Base-by-base conservation (phyloP, 2,329 filamentous ascomycete genomes). In the Cordyceps fumosorosea region DNA sequence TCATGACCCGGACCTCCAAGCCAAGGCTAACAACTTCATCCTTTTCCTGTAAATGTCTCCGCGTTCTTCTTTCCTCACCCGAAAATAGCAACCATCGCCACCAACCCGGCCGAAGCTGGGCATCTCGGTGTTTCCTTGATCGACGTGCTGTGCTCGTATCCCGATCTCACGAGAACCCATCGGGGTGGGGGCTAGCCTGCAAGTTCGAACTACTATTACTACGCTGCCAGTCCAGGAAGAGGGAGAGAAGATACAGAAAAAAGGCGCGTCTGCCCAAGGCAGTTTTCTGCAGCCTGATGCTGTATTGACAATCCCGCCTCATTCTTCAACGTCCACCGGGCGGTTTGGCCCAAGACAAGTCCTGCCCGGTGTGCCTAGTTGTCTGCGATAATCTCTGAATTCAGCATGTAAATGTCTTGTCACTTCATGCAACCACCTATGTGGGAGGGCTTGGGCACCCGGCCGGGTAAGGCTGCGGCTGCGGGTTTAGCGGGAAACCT, bases 91-190 rank as follows among this genome's bases (percentile, higher is more conserved):
- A 29, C 32, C 16, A 24, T 29, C 10, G 10, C 34, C 32, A 47
- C 22, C 56, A 51, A 26, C 11, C 2, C 8, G 20, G n/a, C 20
- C 32, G 22, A 50, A 26, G 45, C 45, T 42, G 20, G n/a, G 45
- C 32, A 32, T 48, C 29, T 48, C 20, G 12, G 44, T 12, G 22
- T 16, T 42, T 29, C 56, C 10, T 58, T 42, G 56, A 58, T 51
- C 56, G 56, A 16, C 56, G 40, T 34, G 16, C 32, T 5, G 24
- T 22, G 32, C 47, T 58, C 56, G 56, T 58, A 58, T 58, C 56
- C 56, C 47, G 56, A 58, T 50, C 45, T 26, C 10, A 14, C 14
- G 8, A 22, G 44, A 11, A n/a, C 44, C 10, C 34, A 37, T 22
- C 24, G 37, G 53, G 20, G 52, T 18, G 16, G 29, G 29, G 29